Percentiles rank a stretch among this genome's conserved stretches.
Evolutionary conservation across 2,329 filamentous ascomycete genomes (phyloP).

Genomic region (Diaporthe ilicicola): DNA sequence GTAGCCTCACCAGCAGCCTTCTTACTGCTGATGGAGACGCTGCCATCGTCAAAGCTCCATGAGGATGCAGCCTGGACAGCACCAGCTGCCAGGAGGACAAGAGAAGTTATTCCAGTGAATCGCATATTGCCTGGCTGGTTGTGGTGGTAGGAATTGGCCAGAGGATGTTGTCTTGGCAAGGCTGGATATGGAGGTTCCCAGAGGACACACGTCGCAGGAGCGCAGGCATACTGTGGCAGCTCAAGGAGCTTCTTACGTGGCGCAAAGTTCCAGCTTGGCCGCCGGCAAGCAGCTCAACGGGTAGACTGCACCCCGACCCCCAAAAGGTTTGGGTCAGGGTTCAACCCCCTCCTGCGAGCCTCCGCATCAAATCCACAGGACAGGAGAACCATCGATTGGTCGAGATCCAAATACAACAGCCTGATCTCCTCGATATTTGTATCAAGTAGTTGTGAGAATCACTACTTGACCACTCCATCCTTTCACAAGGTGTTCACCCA

Average conservation of each 20-base stretch:
- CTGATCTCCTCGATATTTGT: too few relatives aligned
- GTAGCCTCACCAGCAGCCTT: conserved; percentile 62
- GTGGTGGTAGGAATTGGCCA: conserved; percentile 18
- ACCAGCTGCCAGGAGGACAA: conserved; percentile 58
- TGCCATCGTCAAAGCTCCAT: conserved; percentile 80
- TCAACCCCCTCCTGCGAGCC: not conserved
- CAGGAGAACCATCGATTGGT: too few relatives aligned
- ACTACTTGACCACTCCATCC: too few relatives aligned
- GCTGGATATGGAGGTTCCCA: conserved; percentile 24
- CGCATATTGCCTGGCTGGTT: conserved; percentile 46
- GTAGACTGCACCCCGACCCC: too few relatives aligned
- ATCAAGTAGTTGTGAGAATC: too few relatives aligned
- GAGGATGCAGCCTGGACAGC: conserved; percentile 63
- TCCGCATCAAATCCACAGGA: too few relatives aligned
- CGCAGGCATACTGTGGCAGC: not conserved
- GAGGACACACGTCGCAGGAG: conserved; percentile 26
- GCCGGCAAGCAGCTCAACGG: conserved; percentile 6
- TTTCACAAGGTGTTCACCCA: too few relatives aligned
- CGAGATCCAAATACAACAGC: too few relatives aligned
- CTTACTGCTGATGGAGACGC: conserved; percentile 71
- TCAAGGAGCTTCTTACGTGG: conserved; percentile 32
- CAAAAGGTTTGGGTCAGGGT: too few relatives aligned
- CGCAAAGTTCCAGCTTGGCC: conserved; percentile 20
- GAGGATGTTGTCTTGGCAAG: conserved; percentile 22
- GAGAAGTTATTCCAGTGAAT: conserved; percentile 49